Evolutionary conservation across 768 basidiomycete genomes (phyloP), one percentile per base, ranked within the genome.

Genomic region (Krasilnikovozyma curviuscula): DNA sequence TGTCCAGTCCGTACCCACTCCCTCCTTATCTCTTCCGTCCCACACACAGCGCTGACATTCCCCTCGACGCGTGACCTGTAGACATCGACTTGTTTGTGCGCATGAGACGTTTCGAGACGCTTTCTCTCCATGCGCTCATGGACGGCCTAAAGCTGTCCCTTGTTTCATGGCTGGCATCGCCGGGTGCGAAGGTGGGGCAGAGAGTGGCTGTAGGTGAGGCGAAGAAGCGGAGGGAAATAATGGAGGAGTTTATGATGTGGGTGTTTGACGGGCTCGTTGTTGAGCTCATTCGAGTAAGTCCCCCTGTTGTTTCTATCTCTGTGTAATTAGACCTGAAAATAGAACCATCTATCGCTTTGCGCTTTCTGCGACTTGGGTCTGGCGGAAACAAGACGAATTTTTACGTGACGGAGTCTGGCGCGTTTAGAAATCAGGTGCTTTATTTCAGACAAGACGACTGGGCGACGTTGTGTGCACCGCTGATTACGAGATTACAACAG

Each of bases 401-500:
- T 65, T 95, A 95, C 63, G 71, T 86, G 37, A 97, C 93, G 0
- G 83, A 97, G 54, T 84, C 89, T 0, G 78, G 81, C 18, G 81
- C 79, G 7, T 84, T 78, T 57, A 71, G 79, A 33, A 81, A 88
- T 52, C 74, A 75, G 37, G 71, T 89, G 1, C 67, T 95, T 1
- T 98, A 89, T 60, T 97, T 93, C 62, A 75, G 84, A 10, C 86
- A 95, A 46, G 85, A 91, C 44, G 88, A 91, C 56, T 98, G 91
- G 93, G 69, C 71, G n/a, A 66, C 64, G 3, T 70, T 95, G 5
- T 89, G 86, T 59, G 68, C 7, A 73, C 71, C 6, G 81, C 81
- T 0, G 86, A 93, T 59, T 66, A 73, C 50, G 72, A 74, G 55
- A 67, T 97, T 21, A 65, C 77, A 7, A 69, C 74, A 63, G 89